Evolutionary conservation across 75 land plant species (phyloP), one percentile per base, ranked within the genome.

Genomic region (Isoetes taiwanensis): DNA sequence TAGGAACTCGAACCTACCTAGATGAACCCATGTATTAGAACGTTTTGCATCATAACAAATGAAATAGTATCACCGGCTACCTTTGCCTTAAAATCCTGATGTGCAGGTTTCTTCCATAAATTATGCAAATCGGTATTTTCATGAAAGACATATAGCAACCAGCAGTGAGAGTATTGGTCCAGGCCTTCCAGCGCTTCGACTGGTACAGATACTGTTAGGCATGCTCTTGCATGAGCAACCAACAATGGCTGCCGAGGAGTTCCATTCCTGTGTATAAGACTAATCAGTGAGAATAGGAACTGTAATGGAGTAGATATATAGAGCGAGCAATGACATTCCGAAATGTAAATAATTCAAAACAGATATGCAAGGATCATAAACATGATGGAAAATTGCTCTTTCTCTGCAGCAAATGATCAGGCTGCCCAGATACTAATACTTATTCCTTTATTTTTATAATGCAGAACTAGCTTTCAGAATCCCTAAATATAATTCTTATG

Each of bases 201-300:
- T 54, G 99, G 89, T 28, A 79, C 84, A 52, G 83, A 68, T 63
- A 94, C 57, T 9, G 80, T 62, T 41, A 94, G 52, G 33, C 90
- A 76, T 61, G 99, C 88, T 58, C 83, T 79, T 31, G 99, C 90
- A 56, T 75, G 73, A 38, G 96, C 76, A 2, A 89, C 90, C 46
- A 94, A 71, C 53, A 94, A 63, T 58, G 99, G 90, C 59, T 94
- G 99, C 57, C 99, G 83, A 20, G 96, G 99, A 34, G 99, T 94
- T 21, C 99, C 99, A 78, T 94, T 94, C 68, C 99, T 94, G 68
- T 62, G 67, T 30, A 25, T 16, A 37, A n/a, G n/a, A 46, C 16
- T 19, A 46, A n/a, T 19, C 8, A 46, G 19, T 6, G 4, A 46
- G 25, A 46, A 37, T 37, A 9, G 14, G 39, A 37, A 37, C 39